Percentiles rank a stretch among this genome's conserved stretches.
These are phyloP conservation scores for Tetrahymena thermophila DNA, from an alignment of 73 alveolate species.

Conservation along the genomic window DNA sequence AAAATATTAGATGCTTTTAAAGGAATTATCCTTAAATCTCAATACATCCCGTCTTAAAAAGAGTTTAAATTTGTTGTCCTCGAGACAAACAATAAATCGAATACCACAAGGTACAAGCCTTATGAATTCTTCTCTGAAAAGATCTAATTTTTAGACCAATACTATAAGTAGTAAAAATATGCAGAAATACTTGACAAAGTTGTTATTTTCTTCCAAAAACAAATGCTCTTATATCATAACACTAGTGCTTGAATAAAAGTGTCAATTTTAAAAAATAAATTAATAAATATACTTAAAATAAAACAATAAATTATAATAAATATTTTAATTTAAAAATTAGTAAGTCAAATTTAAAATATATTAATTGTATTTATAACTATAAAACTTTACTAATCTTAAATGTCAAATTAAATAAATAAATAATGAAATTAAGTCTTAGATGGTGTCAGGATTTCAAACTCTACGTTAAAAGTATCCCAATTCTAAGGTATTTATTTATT, in stretches of 20 bases:
- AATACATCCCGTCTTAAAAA: neutral
- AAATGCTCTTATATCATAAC: neutral
- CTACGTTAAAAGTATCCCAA: slow-evolving; percentile 22
- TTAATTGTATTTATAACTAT: no score
- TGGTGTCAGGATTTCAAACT: neutral
- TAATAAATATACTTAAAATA: no score
- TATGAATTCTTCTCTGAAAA: neutral
- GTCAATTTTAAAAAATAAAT: no score
- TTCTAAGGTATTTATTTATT: neutral
- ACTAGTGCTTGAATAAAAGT: neutral
- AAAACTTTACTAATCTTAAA: no score
- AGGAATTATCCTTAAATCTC: neutral
- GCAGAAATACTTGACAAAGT: neutral
- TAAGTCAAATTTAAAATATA: no score
- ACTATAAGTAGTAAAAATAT: neutral
- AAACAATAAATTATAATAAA: no score
- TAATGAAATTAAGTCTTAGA: neutral
- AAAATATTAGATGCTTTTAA: neutral
- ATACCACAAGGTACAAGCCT: neutral
- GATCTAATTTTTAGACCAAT: neutral
- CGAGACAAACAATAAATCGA: neutral
- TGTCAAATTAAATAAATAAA: neutral
- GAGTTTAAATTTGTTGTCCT: neutral
- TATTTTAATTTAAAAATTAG: no score
- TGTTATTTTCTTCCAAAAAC: neutral